A percentile compares a stretch with the other conserved stretches of the same genome.
These are phyloP conservation scores for Penicillium pancosmium DNA, from an alignment of 495 filamentous ascomycete species.

Conservation along the genomic window DNA sequence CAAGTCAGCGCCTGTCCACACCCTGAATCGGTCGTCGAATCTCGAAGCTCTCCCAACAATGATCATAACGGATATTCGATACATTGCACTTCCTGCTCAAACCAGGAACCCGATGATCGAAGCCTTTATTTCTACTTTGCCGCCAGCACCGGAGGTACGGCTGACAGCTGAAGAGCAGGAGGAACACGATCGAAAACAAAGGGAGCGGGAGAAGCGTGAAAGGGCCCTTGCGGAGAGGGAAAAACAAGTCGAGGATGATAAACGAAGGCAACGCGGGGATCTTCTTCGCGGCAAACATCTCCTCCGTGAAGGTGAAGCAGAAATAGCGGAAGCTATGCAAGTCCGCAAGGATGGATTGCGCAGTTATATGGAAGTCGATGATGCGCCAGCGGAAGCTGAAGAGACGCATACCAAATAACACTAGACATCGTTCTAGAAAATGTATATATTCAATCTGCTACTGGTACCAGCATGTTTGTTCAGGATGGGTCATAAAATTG, in stretches of 20 bases:
- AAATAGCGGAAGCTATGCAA: slow-evolving; percentile 78
- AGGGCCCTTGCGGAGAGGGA: slow-evolving; percentile 76
- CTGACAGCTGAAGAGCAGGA: slow-evolving; percentile 60
- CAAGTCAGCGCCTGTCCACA: slow-evolving; percentile 63
- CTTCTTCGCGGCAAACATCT: slow-evolving; percentile 66
- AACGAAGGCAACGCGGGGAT: slow-evolving; percentile 65
- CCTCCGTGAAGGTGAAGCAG: slow-evolving; percentile 73
- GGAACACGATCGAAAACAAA: slow-evolving; percentile 60
- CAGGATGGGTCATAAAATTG: neutral
- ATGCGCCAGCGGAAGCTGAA: slow-evolving; percentile 18
- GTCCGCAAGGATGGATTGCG: slow-evolving; percentile 72
- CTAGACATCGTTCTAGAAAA: neutral
- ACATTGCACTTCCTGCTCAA: slow-evolving; percentile 72
- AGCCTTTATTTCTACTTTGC: slow-evolving; percentile 73
- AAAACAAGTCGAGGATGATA: slow-evolving; percentile 73
- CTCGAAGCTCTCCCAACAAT: slow-evolving; percentile 65
- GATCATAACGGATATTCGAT: slow-evolving; percentile 77
- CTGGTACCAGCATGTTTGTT: neutral
- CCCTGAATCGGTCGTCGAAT: slow-evolving; percentile 67
- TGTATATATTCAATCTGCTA: neutral
- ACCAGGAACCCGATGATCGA: slow-evolving; percentile 74
- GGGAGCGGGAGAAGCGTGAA: slow-evolving; percentile 69
- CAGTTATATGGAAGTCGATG: slow-evolving; percentile 57
- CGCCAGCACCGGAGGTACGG: slow-evolving; percentile 61
- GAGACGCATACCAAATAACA: slow-evolving; percentile 12